Evolutionary conservation across 1,284 basidiomycete species (phyloP), one percentile per base, ranked within the genome.

Genomic region (Melampsora occidentalis): DNA sequence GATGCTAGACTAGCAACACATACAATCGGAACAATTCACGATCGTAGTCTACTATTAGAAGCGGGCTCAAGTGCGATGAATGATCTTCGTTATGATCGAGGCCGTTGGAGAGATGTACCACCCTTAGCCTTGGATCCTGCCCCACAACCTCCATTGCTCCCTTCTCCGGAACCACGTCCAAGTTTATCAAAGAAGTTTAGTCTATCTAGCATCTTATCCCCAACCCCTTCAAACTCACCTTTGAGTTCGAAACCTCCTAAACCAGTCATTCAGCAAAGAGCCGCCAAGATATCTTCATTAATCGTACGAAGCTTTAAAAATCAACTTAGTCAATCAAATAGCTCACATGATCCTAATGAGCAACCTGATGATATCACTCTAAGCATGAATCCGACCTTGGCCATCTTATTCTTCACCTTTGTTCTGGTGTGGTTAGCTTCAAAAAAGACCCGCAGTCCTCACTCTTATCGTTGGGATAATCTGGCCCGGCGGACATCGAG

Each of bases 371-470:
- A 72, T 18, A 48, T 51, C 20, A 53, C 66, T 49, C 64, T 64
- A 4, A 64, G 65, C 66, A 33, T 75, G 46, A 75, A 67, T 39
- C 71, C 71, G 22, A 16, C 66, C 49, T 10, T 75, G 7, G 66
- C 71, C 22, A 57, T 75, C 16, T 46, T 75, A n/a, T 75, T 75
- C 16, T 51, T 75, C 22, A 39, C 65, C 35, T 48, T 66, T 53
- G 35, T 75, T 31, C 51, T 75, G 64, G 66, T 35, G 16, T 75
- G 71, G 71, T 75, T 62, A 53, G 71, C 71, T 1, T 75, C 71
- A 18, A 75, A 64, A 25, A 75, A 75, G 42, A 42, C 5, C 10
- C 39, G 39, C 4, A 42, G 10, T 42, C 10, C 39, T 12, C 39
- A 42, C 39, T 42, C 39, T 42, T 42, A 42, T 12, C 39, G 39